Evolutionary conservation across 805 yeast genomes (phyloP).

Genomic region (Monosporozyma unispora): DNA sequence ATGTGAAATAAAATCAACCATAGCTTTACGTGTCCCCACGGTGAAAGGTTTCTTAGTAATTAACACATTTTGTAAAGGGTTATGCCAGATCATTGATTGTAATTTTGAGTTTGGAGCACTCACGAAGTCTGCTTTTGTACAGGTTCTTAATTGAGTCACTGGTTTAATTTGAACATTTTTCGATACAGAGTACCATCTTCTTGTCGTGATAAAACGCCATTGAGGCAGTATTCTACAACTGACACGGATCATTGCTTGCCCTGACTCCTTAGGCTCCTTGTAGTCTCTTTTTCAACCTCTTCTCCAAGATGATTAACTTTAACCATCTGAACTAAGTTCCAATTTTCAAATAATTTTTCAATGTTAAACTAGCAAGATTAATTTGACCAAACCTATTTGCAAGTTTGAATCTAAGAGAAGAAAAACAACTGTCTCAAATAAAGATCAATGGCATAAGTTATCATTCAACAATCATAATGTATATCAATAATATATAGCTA

Average conservation of each 20-base stretch:
- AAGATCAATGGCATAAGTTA: not conserved
- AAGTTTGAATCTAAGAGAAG: too few relatives aligned
- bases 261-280: not conserved
- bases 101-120: constrained; percentile 51
- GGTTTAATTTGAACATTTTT: constrained; percentile 19
- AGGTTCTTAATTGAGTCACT: constrained; percentile 22
- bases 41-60: constrained; percentile 84
- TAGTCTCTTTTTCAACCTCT: not conserved
- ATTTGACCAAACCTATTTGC: too few relatives aligned
- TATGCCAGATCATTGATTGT: constrained; percentile 60
- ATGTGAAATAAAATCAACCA: constrained; percentile 54
- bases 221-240: constrained; percentile 9
- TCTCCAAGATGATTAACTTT: not conserved
- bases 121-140: constrained; percentile 43
- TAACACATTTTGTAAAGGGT: constrained; percentile 62
- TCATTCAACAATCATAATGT: not conserved
- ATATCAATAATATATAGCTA: too few relatives aligned
- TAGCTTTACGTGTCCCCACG: constrained; percentile 50
- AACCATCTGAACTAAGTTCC: not conserved
- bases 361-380: not conserved
- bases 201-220: not conserved
- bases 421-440: not conserved
- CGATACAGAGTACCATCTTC: not conserved
- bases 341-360: not conserved
- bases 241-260: constrained; percentile 1